These are phyloP conservation scores for Globisporangium spiculum DNA, from an alignment of 352 stramenopile species.

Conservation along the genomic window DNA sequence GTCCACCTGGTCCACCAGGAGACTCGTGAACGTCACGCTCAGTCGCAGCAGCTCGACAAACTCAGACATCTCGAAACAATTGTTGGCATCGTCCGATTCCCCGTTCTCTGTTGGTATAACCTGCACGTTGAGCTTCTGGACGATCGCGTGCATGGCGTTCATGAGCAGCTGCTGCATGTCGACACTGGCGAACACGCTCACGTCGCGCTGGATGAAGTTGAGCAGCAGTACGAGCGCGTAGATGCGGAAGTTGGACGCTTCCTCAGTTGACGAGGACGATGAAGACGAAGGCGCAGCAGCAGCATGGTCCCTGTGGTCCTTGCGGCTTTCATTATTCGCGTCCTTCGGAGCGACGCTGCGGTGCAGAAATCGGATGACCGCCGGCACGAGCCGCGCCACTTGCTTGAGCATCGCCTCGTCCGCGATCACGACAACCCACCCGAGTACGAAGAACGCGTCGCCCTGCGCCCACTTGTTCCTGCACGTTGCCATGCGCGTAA, in stretches of 20 bases:
- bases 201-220: constrained; percentile 66
- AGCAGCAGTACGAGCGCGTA: constrained; percentile 75
- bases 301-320: not conserved
- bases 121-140: constrained; percentile 10
- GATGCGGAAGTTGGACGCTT: constrained; percentile 62
- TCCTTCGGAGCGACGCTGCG: constrained; percentile 32
- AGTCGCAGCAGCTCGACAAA: constrained; percentile 59
- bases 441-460: constrained; percentile 74
- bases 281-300: constrained; percentile 8
- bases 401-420: constrained; percentile 41
- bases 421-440: constrained; percentile 70
- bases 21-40: constrained; percentile 45
- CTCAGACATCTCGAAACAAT: constrained; percentile 33
- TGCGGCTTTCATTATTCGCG: not conserved
- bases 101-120: not conserved
- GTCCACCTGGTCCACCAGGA: constrained; percentile 45
- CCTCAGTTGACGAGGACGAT: constrained; percentile 33
- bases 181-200: constrained; percentile 22
- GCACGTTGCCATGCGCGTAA: constrained; percentile 57
- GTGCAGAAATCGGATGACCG: constrained; percentile 41
- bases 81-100: not conserved
- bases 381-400: constrained; percentile 40
- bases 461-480: constrained; percentile 75
- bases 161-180: constrained; percentile 3
- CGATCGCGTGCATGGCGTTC: constrained; percentile 11